Base-by-base conservation (phyloP, 139 green algal species). In the Chlamydomonas sp. region DNA sequence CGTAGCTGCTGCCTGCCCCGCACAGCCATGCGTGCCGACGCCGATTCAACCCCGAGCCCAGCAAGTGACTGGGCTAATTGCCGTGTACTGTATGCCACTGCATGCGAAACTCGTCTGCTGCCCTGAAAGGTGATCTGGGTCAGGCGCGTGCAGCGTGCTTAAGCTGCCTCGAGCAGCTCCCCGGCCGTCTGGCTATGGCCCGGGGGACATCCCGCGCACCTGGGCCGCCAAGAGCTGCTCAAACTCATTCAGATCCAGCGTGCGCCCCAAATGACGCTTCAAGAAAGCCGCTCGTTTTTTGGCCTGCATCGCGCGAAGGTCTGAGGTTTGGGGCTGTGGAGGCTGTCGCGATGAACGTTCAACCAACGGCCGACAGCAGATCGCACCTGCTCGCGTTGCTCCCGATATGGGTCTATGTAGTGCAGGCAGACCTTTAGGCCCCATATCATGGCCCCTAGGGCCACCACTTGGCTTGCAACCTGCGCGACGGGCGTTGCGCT, bases 181-280 rank as follows among this genome's bases (percentile, higher is more conserved):
- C 17, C 77, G 14, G 15, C 57, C 76, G 57, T 49, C 57, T 60
- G 7, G 20, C 66, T 72, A 15, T 72, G 12, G 66, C 66, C 14
- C 12, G 12, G 16, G 9, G 75, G 12, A 66, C 49, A 12, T 64
- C 18, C 1, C 0, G 2, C 85, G 31, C 3, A 77, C 71, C 61
- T 87, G 83, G 14, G 83, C 83, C n/a, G 83, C 83, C 73, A 87
- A 57, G 79, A 93, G 88, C 92, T 93, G 88, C 86, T 95, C 92
- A 86, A 88, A 95, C 86, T 95, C 92, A 63, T 95, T 93, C 66
- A 95, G 90, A 10, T 93, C 88, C 31, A 95, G 87, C 14, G 79
- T 69, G 18, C 86, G 75, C 5, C 92, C 92, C 31, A 95, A 86
- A 9, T 87, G 67, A 63, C 90, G 81, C 72, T 85, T 91, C 14